These are phyloP conservation scores for Fusarium illudens DNA, from an alignment of 2,329 filamentous ascomycete species.

Conservation along the genomic window DNA sequence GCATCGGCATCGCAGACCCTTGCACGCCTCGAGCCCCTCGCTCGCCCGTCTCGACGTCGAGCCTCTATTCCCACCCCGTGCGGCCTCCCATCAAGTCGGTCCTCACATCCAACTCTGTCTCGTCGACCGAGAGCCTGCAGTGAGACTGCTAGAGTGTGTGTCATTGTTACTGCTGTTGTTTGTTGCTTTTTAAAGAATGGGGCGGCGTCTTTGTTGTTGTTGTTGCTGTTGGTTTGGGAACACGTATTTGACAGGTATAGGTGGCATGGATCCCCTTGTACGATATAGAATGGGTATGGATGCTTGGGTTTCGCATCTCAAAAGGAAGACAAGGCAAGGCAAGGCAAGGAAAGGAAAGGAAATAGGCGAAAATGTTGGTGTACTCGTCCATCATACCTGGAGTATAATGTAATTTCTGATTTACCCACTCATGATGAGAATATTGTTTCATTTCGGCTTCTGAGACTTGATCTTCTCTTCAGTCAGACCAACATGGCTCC, in stretches of 20 bases:
- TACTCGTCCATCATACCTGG: constrained; percentile 26
- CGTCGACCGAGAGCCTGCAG: constrained; percentile 39
- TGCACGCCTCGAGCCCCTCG: constrained; percentile 35
- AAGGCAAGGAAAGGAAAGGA: neutral
- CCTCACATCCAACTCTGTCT: constrained; percentile 31
- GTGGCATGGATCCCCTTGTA: constrained; percentile 14
- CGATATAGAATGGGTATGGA: constrained; percentile 6
- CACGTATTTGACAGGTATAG: neutral
- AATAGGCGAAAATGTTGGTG: constrained; percentile 14
- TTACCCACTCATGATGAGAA: constrained; percentile 10
- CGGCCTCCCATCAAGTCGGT: constrained; percentile 35
- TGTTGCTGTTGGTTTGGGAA: neutral
- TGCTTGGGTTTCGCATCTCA: neutral
- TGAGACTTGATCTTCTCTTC: constrained; percentile 27
- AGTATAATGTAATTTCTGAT: constrained; percentile 30
- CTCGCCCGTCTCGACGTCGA: constrained; percentile 38
- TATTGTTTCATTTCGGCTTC: constrained; percentile 21
- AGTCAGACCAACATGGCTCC: neutral
- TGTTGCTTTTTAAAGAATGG: neutral
- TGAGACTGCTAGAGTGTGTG: constrained; percentile 2
- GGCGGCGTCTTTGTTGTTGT: constrained; percentile 23
- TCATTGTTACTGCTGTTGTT: constrained; percentile 2
- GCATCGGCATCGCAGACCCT: constrained; percentile 55
- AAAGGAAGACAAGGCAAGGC: neutral
- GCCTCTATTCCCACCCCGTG: constrained; percentile 36